Evolutionary conservation across 768 basidiomycete species (phyloP), one percentile per base, ranked within the genome.

Genomic region (Lepiota venenata): DNA sequence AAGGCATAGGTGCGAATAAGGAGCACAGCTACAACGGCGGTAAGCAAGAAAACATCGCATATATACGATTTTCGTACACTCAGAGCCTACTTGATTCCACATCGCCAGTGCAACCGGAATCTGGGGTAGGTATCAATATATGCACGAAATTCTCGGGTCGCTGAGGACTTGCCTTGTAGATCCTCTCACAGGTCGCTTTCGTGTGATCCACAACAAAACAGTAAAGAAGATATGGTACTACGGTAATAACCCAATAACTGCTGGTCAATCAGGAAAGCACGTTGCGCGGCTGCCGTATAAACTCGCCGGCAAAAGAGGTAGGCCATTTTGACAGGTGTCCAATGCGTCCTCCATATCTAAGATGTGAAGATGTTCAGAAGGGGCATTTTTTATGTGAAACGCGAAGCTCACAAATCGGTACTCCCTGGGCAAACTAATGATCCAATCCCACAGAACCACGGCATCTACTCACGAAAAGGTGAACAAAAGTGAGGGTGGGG

Each of bases 21-120:
- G 47, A 91, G 79, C 50, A 91, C 87, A 58, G 83, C 86, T 88
- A 60, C 53, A 60, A 62, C 58, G 62, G 59, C 60, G 52, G 20
- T 56, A 35, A 58, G 46, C 57, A 56, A 42, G 27, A 36, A 57
- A 29, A 43, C 63, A 29, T 54, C 40, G 35, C 10, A 16, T 39
- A 55, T 54, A 52, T 56, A 20, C 27, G 56, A 50, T 49, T 53
- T 32, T 71, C 76, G 57, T 58, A 85, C 87, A 84, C 73, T 91
- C 87, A 44, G 88, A 87, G 42, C 86, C 84, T 51, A 89, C 87
- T 79, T 91, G 89, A 62, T 91, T 91, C 88, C 88, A 91, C 83
- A 90, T 86, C 15, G 88, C 88, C 46, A 91, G 77, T 5, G 84
- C 84, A 53, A 91, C 89, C 4, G 89, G 89, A 49, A 90, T 82